Base-by-base conservation (phyloP, 2,329 filamentous ascomycete species). In the Decorospora gaudefroyi region DNA sequence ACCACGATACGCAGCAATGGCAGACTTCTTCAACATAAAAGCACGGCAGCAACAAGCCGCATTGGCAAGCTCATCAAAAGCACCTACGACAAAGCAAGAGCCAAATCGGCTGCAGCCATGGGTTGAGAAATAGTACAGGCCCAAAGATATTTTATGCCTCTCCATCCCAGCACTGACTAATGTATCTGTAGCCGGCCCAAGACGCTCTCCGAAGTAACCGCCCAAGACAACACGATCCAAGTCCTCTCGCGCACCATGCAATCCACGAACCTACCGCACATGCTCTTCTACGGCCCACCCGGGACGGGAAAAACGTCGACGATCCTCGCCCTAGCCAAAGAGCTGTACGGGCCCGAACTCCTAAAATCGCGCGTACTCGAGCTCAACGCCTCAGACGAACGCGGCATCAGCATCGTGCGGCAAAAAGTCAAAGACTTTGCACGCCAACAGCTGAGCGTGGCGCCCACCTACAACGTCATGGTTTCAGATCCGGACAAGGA, bases 361-460 rank as follows among this genome's bases (percentile, higher is more conserved):
- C 88, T 96, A 64, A 91, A 90, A 65, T 84, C 89, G 10, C 87
- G 95, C 34, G 93, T 99, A n/a, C 88, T 99, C 49, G 95, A 99
- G 76, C 85, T 99, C 65, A 99, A 99, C 74, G 95, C 95, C 60
- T 99, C 95, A 25, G 93, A 99, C 74, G 93, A 99, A 75, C 91
- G 93, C 55, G 95, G 95, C 39, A 97, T 99, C 68, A 87, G 84
- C 49, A 97, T 99, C 54, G 92, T 99, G 25, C 87, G 93, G 38
- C 90, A 96, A 65, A 97, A 97, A 72, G 90, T 99, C 70, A 99
- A 99, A 72, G 87, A 96, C 72, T 99, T 99, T 71, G 95, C 95
- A 15, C 85, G 92, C 49, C 92, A 95, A 78, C 92, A 96, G 71
- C 82, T 97, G 51, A 91, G 88, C 19, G 90, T 95, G 55, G 85